Base-by-base conservation (phyloP, 768 basidiomycete species). In the Trametes cingulata region DNA sequence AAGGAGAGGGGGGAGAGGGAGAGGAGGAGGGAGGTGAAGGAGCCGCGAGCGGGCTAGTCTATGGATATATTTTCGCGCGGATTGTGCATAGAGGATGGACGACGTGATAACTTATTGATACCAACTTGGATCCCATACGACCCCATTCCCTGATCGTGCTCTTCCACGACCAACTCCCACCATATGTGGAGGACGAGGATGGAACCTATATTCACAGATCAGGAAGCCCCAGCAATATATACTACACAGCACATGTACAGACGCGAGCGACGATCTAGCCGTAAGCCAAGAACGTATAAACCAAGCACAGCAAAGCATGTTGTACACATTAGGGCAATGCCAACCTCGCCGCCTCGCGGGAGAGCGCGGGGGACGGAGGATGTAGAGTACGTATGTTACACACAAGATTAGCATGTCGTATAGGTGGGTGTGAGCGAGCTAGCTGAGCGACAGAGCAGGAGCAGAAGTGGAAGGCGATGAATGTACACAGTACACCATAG, bases 41-140 rank as follows among this genome's bases (percentile, higher is more conserved):
- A 49, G 29, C 17, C n/a, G 7, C 35, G 19, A 19, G 48, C 29
- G 6, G 48, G 33, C 10, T 49, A n/a, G 35, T 10, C 25, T 10
- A 5, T 10, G 10, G 29, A 33, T 33, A 10, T 10, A 10, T 5
- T 10, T 33, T 33, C 10, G 29, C 6, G 10, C 10, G 29, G 29
- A 5, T 33, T 33, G 46, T 10, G 2, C 25, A 13, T 10, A 47
- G 10, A 15, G 24, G 15, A 1, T 47, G 37, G 13, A 8, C 7
- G 29, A 19, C 15, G 52, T 27, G 12, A 41, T 56, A 39, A 56
- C 27, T 56, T 56, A 56, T 56, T 22, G 35, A 56, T 56, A 56
- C 54, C 54, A 45, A 10, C 17, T 8, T 3, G 5, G n/a, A 20
- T 33, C 29, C 29, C 27, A 42, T 36, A 17, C 24, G 25, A 29